Evolutionary conservation across 2,329 filamentous ascomycete species (phyloP), one percentile per base, ranked within the genome.

Genomic region (Clarireedia monteithiana): DNA sequence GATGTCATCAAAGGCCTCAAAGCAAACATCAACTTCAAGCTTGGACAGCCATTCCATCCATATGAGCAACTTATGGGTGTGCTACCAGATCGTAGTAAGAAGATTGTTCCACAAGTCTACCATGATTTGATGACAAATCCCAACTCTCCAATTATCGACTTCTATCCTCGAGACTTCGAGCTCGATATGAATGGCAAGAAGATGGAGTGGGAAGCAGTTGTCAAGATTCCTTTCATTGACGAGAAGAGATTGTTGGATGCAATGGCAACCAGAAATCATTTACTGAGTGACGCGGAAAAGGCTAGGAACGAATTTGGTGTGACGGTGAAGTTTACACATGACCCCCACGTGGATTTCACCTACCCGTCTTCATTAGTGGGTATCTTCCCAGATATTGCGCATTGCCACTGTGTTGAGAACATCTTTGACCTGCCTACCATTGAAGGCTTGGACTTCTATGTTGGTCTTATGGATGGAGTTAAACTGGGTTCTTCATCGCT

Each of bases 101-200:
- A 85, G 69, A 97, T 97, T 67, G 94, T 99, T 1, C 94, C 94
- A 1, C 72, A 74, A 38, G 84, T 91, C 4, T 97, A 95, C 71
- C 89, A 94, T 72, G 84, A 89, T 26, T 77, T 99, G 49, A 99
- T 99, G 94, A 96, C 90, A 1, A 88, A 88, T 55, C 79, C 86
- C 2, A 82, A 88, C 15, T 97, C 92, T 15, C 91, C 94, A 2
- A 99, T 99, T 69, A 88, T 96, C 67, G 94, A 99, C 69, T 99
- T 99, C 70, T 99, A 99, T 67, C 94, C 94, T 2, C 83, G 92
- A 64, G 94, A 99, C 66, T 99, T 99, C 67, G 90, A 95, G 62
- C 78, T 99, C 42, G 95, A 99, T 69, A 97, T 99, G 94, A 97
- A 99, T 65, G 95, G 94, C 58, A 99, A 99, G 77, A 99, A 96